Conservation (phyloP, 305 asterid genomes). For the Petunia hybrid region DNA sequence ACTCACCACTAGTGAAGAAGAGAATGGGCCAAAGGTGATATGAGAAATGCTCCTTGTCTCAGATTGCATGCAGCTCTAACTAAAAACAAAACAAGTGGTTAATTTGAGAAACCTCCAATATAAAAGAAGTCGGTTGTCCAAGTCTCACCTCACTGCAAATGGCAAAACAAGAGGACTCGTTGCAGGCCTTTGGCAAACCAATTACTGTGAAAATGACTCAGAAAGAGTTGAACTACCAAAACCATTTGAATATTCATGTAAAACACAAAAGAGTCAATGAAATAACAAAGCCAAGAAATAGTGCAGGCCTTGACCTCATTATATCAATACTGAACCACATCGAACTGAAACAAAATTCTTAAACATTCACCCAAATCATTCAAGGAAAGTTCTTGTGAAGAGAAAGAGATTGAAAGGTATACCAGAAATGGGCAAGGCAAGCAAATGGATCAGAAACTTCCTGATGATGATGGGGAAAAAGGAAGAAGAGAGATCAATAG, state of each 20-base stretch:
- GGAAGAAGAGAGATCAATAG: constrained; percentile 46
- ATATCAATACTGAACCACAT: constrained; percentile 24
- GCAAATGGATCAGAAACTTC: constrained; percentile 75
- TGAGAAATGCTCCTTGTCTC: background rate
- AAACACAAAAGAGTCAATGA: background rate
- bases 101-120: background rate
- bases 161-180: constrained; percentile 53
- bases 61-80: background rate
- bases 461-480: constrained; percentile 63
- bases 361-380: constrained; percentile 5
- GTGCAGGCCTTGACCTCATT: constrained; percentile 18
- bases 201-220: constrained; percentile 21
- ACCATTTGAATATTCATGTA: constrained; percentile 10
- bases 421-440: constrained; percentile 67
- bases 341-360: background rate
- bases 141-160: constrained; percentile 55
- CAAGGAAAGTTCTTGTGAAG: background rate
- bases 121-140: constrained; percentile 13
- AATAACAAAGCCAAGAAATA: constrained; percentile 18
- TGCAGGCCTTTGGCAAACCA: constrained; percentile 57
- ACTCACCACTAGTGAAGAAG: too few relatives aligned
- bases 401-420: constrained; percentile 16
- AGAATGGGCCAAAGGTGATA: background rate
- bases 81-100: background rate
- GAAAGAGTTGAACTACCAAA: constrained; percentile 8